Conservation (phyloP, 2,329 filamentous ascomycete species). For the Tolypocladium paradoxum region DNA sequence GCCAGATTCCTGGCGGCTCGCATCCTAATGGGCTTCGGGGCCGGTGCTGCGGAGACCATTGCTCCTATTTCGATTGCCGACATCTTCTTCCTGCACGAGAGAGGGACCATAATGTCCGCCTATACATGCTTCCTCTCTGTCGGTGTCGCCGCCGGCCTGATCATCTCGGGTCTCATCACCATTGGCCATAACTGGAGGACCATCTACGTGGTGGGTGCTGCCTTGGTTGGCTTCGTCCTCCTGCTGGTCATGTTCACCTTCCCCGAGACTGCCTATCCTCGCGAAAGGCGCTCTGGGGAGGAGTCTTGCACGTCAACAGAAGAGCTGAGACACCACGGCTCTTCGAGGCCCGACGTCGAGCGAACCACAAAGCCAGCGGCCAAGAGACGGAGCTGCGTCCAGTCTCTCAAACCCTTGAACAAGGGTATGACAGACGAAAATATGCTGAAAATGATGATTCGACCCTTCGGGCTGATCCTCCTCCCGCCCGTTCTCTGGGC, state of each 20-base stretch:
- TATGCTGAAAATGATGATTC: conserved; percentile 33
- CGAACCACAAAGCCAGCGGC: conserved; percentile 1
- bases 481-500: conserved; percentile 46
- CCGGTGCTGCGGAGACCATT: conserved; percentile 41
- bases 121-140: conserved; percentile 30
- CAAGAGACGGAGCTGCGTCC: conserved; percentile 19
- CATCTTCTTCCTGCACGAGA: conserved; percentile 46
- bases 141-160: conserved; percentile 30
- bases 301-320: conserved; percentile 1
- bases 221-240: conserved; percentile 36
- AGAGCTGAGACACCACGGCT: conserved; percentile 5
- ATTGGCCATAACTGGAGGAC: conserved; percentile 36
- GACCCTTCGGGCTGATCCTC: conserved; percentile 37
- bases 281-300: conserved; percentile 10
- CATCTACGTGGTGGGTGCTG: conserved; percentile 40
- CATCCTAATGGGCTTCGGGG: conserved; percentile 40
- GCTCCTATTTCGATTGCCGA: conserved; percentile 42
- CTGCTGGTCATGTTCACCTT: conserved; percentile 40
- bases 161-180: conserved; percentile 37
- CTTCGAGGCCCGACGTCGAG: conserved; percentile 8
- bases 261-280: conserved; percentile 40
- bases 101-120: conserved; percentile 38
- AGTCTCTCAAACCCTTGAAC: conserved; percentile 28
- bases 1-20: conserved; percentile 31
- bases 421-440: conserved; percentile 33